Percentiles rank a stretch among this genome's conserved stretches.
These are phyloP conservation scores for Colletotrichum plurivorum DNA, from an alignment of 2,329 filamentous ascomycete species.

Conservation along the genomic window DNA sequence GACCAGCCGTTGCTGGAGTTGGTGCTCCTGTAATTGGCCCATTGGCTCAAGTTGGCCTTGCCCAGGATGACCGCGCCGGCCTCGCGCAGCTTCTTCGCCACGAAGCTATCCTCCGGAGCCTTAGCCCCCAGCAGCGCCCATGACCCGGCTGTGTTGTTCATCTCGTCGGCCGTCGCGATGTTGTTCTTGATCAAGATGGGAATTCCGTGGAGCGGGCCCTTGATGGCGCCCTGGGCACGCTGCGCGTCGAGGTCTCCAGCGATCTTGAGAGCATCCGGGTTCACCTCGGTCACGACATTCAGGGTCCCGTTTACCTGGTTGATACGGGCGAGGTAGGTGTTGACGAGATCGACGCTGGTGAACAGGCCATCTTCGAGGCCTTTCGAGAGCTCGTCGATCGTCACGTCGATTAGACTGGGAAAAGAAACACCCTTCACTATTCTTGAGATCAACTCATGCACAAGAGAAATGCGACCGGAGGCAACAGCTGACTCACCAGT, in stretches of 20 bases:
- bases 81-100: slow-evolving; percentile 70
- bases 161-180: slow-evolving; percentile 72
- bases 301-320: slow-evolving; percentile 45
- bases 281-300: slow-evolving; percentile 52
- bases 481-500: slow-evolving; percentile 24
- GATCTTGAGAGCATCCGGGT: slow-evolving; percentile 51
- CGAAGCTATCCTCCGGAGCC: slow-evolving; percentile 68
- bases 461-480: not conserved
- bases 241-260: slow-evolving; percentile 51
- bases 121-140: slow-evolving; percentile 70
- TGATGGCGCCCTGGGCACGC: slow-evolving; percentile 44
- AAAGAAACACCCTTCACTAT: slow-evolving; percentile 41
- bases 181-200: slow-evolving; percentile 77
- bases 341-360: slow-evolving; percentile 54
- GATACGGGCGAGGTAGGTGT: slow-evolving; percentile 47
- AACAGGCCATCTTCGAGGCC: slow-evolving; percentile 51
- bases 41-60: slow-evolving; percentile 74
- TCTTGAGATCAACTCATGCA: not conserved
- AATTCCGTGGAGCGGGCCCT: slow-evolving; percentile 71
- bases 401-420: slow-evolving; percentile 51
- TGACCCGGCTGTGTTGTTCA: slow-evolving; percentile 73
- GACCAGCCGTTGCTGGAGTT: slow-evolving; percentile 76
- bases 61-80: slow-evolving; percentile 75
- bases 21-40: slow-evolving; percentile 71
- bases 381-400: slow-evolving; percentile 49